These are phyloP conservation scores for Scenedesmus sp. DNA, from an alignment of 163 green algal species.

Conservation along the genomic window DNA sequence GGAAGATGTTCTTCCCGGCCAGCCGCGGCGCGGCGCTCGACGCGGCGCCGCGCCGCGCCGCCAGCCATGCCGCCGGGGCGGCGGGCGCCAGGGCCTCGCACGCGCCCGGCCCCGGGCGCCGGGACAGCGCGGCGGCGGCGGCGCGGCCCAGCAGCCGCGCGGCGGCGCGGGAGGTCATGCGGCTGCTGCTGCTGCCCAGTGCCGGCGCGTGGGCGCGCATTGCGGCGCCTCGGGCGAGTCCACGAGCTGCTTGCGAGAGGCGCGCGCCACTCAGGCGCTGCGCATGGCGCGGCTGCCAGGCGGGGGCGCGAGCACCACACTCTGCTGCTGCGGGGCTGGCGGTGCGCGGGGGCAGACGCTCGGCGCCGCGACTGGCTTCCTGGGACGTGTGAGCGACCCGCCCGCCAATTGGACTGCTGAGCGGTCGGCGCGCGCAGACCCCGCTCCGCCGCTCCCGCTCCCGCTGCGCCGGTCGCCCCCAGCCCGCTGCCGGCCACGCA, in stretches of 20 bases:
- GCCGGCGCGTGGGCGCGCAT: too few relatives aligned
- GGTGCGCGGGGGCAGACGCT: too few relatives aligned
- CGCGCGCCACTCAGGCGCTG: conserved; percentile 13
- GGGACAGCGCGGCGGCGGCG: background rate
- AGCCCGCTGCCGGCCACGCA: too few relatives aligned
- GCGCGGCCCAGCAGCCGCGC: conserved; percentile 30
- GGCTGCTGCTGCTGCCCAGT: background rate
- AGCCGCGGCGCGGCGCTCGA: conserved; percentile 3
- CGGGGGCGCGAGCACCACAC: background rate
- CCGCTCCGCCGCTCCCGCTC: too few relatives aligned
- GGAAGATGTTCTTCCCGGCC: conserved; percentile 46
- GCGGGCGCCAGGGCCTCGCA: background rate
- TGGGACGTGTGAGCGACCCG: too few relatives aligned
- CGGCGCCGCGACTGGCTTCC: too few relatives aligned
- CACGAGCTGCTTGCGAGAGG: conserved; percentile 8
- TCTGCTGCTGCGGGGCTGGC: background rate
- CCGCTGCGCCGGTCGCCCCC: too few relatives aligned
- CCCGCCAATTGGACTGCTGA: too few relatives aligned
- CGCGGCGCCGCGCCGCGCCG: conserved; percentile 13
- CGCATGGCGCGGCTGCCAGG: background rate
- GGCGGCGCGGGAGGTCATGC: conserved; percentile 8
- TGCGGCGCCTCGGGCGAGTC: background rate
- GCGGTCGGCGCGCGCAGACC: too few relatives aligned
- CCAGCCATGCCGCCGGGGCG: conserved; percentile 25
- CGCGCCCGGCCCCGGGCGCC: too few relatives aligned